phyloP scores from a whole-genome alignment of 352 stramenopile species.

The Phytopythium litorale region DNA sequence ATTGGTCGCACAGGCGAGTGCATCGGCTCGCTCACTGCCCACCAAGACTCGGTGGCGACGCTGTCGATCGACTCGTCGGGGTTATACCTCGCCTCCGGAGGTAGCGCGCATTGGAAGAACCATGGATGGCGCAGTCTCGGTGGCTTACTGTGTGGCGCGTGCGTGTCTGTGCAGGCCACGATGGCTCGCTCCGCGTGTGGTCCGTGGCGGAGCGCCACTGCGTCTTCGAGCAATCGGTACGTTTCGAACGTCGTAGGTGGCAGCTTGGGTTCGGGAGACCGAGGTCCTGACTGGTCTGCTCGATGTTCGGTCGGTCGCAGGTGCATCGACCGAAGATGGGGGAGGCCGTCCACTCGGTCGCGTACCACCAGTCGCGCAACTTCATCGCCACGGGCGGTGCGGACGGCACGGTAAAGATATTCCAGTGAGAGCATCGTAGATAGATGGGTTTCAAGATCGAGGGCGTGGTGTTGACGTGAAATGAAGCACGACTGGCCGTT shows the following conservation, averaged over 20 bases:
- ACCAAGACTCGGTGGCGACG: slow-evolving; percentile 79
- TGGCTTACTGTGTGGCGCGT: slow-evolving; percentile 8
- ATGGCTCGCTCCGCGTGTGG: slow-evolving; percentile 83
- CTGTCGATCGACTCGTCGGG: slow-evolving; percentile 76
- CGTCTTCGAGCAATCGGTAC: slow-evolving; percentile 81
- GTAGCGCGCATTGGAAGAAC: slow-evolving; percentile 17
- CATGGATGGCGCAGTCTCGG: background rate
- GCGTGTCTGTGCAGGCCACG: slow-evolving; percentile 43
- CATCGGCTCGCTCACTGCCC: slow-evolving; percentile 66
- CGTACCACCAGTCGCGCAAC: slow-evolving; percentile 75
- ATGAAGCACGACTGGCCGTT: slow-evolving; percentile 3
- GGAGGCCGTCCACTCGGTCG: slow-evolving; percentile 72
- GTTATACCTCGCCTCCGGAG: slow-evolving; percentile 70
- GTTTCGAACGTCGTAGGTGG: background rate
- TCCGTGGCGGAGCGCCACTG: slow-evolving; percentile 78
- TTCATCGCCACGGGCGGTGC: slow-evolving; percentile 77
- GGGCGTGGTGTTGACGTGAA: background rate
- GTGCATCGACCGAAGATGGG: slow-evolving; percentile 77
- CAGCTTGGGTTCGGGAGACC: background rate
- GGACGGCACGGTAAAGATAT: slow-evolving; percentile 87
- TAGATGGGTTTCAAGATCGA: background rate
- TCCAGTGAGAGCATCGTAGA: slow-evolving; percentile 45
- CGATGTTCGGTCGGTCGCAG: slow-evolving; percentile 19
- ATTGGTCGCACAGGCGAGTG: slow-evolving; percentile 40
- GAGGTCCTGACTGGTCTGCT: background rate